These are phyloP conservation scores for Benincasa hispida DNA, from an alignment of 306 rosid species.

Conservation along the genomic window DNA sequence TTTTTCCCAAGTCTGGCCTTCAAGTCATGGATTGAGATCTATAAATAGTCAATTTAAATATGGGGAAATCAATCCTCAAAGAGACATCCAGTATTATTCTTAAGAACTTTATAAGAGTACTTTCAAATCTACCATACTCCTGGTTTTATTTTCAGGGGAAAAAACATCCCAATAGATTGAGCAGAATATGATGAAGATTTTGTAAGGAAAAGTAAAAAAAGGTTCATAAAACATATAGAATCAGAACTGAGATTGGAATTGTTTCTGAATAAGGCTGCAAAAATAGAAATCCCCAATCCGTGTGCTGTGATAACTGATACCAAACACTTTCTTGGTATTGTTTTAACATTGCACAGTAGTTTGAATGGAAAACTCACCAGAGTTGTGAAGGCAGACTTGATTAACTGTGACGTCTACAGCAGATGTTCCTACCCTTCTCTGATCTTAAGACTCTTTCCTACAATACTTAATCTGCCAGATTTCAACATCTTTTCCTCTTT, in stretches of 20 bases:
- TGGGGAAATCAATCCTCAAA: background rate
- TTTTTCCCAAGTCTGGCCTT: background rate
- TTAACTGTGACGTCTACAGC: background rate
- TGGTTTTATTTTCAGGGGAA: background rate
- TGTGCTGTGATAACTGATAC: background rate
- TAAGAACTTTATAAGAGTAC: background rate
- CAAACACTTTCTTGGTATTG: background rate
- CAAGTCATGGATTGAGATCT: background rate
- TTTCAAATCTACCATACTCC: background rate
- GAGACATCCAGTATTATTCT: background rate
- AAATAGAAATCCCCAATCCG: background rate
- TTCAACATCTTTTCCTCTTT: constrained; percentile 67
- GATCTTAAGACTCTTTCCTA: background rate
- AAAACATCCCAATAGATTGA: background rate
- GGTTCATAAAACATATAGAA: background rate
- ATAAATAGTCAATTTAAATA: background rate
- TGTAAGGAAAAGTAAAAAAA: background rate
- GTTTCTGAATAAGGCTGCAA: background rate
- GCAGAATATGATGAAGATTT: background rate
- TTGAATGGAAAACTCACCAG: constrained; percentile 2
- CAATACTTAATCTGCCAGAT: constrained; percentile 58
- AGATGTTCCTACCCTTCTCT: background rate
- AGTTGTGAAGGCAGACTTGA: background rate
- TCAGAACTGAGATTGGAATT: background rate
- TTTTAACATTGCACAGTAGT: background rate